Evolutionary conservation across 257 asterid species (phyloP), one percentile per base, ranked within the genome.

Genomic region (Buddleja alternifolia): DNA sequence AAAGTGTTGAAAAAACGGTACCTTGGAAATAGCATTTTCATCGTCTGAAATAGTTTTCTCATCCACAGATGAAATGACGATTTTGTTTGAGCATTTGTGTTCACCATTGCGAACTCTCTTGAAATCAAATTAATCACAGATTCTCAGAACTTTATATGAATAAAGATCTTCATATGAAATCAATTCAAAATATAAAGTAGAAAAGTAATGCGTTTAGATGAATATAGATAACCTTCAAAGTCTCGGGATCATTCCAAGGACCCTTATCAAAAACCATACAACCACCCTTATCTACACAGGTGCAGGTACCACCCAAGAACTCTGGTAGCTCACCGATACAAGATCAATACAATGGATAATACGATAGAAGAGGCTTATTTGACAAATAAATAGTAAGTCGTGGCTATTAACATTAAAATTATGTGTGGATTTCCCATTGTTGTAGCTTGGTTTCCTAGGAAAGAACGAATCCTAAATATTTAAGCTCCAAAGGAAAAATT

Each of bases 181-280:
- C 19, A 54, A 37, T 17, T 53, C 14, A 45, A 39, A 46, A 12
- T 45, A 16, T 45, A 40, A 52, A 21, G 11, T 12, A n/a, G 11
- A 11, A 55, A 17, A 20, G 24, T 56, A 16, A 68, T 55, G 32
- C n/a, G 45, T 9, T 15, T 37, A 7, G 39, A 54, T 24, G 51
- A 51, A 47, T 19, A 63, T 12, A 71, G 14, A 58, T 21, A 60
- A 89, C 98, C 98, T 86, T 94, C 93, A 94, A 86, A 69, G 87
- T 85, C 3, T 91, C 99, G 10, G 84, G 72, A 68, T 94, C 96
- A 62, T 94, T 91, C 99, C 99, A 94, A 29, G 99, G 97, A 9
- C 97, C 99, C 82, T 78, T 94, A 75, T 94, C 99, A 0, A 97
- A 87, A 57, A 75, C 68, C 97, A 91, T 84, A 62, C 99, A 94